These are phyloP conservation scores for Brassica balearica DNA, from an alignment of 441 rosid genomes.

Conservation along the genomic window DNA sequence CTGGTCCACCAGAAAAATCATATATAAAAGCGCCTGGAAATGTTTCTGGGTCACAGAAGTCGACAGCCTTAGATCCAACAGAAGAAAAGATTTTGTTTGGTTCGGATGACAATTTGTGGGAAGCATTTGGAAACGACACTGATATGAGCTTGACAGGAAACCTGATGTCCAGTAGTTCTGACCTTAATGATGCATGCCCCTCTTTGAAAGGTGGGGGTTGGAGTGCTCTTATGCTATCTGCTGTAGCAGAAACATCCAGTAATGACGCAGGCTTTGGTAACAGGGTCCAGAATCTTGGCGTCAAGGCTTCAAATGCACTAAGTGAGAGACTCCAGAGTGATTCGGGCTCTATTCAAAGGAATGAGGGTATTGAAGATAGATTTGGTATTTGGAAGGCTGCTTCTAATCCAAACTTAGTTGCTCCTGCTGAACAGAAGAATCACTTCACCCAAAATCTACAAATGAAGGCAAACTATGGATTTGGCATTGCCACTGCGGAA, in stretches of 20 bases:
- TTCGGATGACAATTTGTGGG: slow-evolving; percentile 85
- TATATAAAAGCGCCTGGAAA: slow-evolving; percentile 52
- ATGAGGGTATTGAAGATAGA: slow-evolving; percentile 53
- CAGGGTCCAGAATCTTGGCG: slow-evolving; percentile 23
- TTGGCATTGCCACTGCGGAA: slow-evolving; percentile 43
- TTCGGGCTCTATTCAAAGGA: slow-evolving; percentile 40
- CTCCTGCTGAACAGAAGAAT: slow-evolving; percentile 44
- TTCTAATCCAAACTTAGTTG: slow-evolving; percentile 50
- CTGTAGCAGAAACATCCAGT: slow-evolving; percentile 44
- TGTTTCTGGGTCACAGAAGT: slow-evolving; percentile 52
- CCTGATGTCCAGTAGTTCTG: slow-evolving; percentile 55
- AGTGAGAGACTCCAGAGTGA: slow-evolving; percentile 51
- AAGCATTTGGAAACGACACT: slow-evolving; percentile 64
- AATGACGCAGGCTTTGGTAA: slow-evolving; percentile 31
- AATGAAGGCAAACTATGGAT: slow-evolving; percentile 45
- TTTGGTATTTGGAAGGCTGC: slow-evolving; percentile 54
- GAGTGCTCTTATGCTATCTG: slow-evolving; percentile 97
- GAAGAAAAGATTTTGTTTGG: slow-evolving; percentile 94
- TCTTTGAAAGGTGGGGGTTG: slow-evolving; percentile 93
- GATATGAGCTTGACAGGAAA: slow-evolving; percentile 54
- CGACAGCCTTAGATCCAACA: slow-evolving; percentile 82
- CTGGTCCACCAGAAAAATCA: slow-evolving; percentile 52
- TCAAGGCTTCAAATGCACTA: slow-evolving; percentile 49
- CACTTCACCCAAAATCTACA: slow-evolving; percentile 35
- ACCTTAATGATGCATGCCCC: slow-evolving; percentile 56